Evolutionary conservation across 2,329 filamentous ascomycete species (phyloP).

Genomic region (Aspergillus niger): DNA sequence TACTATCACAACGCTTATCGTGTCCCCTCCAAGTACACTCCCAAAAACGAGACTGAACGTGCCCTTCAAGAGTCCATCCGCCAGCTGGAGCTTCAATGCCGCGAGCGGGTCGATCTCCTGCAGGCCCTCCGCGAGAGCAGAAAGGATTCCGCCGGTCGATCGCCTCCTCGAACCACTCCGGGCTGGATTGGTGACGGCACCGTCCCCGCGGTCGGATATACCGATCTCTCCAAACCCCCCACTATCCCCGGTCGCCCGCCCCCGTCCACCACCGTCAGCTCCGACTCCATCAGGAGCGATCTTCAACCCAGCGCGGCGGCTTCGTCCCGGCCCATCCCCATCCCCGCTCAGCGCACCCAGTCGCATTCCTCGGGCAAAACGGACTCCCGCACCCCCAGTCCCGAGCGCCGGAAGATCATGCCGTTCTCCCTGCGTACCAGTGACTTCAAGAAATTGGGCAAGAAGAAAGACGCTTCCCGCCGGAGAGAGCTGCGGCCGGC

Average conservation of each 20-base stretch:
- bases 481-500: conserved; percentile 53
- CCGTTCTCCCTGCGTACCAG: conserved; percentile 56
- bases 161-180: conserved; percentile 30
- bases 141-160: conserved; percentile 46
- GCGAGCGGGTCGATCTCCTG: conserved; percentile 86
- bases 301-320: conserved; percentile 3
- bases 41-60: conserved; percentile 79
- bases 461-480: conserved; percentile 42
- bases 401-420: conserved; percentile 60
- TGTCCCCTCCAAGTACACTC: conserved; percentile 67
- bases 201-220: conserved; percentile 76
- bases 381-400: conserved; percentile 60
- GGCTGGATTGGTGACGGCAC: conserved; percentile 79
- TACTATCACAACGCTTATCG: conserved; percentile 80
- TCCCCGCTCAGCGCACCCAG: conserved; percentile 27
- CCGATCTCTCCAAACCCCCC: conserved; percentile 74
- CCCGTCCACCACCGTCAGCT: conserved; percentile 21
- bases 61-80: conserved; percentile 78
- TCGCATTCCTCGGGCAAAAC: conserved; percentile 42
- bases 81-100: conserved; percentile 85
- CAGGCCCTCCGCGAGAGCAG: conserved; percentile 73
- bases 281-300: conserved; percentile 23
- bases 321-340: conserved; percentile 11
- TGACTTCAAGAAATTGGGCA: conserved; percentile 49
- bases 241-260: conserved; percentile 54